Base-by-base conservation (phyloP, 352 stramenopile species). In the Phytophthora fragariaefolia region DNA sequence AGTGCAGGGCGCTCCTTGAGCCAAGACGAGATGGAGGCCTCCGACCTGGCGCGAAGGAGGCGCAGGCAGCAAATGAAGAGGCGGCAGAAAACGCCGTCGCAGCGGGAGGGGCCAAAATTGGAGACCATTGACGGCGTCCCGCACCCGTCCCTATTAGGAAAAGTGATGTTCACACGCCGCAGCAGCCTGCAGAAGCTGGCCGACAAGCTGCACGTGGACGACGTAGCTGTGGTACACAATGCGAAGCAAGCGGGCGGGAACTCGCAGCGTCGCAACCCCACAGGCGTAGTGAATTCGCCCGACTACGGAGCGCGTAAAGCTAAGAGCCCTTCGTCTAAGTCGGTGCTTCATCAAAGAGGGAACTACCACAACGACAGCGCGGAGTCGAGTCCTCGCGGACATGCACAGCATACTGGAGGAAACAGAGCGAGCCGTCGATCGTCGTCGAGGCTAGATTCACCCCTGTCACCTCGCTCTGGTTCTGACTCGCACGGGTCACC, bases 181-280 rank as follows among this genome's bases (percentile, higher is more conserved):
- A 91, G 80, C 58, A 90, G 79, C 54, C 74, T 91, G 34, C 83
- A 91, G 59, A 72, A 82, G 28, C 71, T 91, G 0, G 72, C 80
- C 42, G 71, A 85, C 18, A 74, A 76, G 57, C 73, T 84, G 27
- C 69, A 83, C 4, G 48, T 76, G 23, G 71, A 89, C 12, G 66
- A 74, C 8, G 24, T 32, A n/a, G 54, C 64, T 56, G 45, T 36
- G 49, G 48, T 58, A 23, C 65, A 68, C 38, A 69, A 48, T 12
- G 50, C 32, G 56, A 59, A 23, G 17, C 47, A 68, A 32, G 22
- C 28, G 23, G 36, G 32, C 6, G 45, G 34, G 2, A 50, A 46
- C 36, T 36, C 53, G 8, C 64, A 67, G 23, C 55, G 43, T 27
- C 45, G 13, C 17, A 71, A 27, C 18, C 40, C 32, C 4, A 42